phyloP scores from a whole-genome alignment of 257 asterid genomes.

The Craterostigma plantagineum region DNA sequence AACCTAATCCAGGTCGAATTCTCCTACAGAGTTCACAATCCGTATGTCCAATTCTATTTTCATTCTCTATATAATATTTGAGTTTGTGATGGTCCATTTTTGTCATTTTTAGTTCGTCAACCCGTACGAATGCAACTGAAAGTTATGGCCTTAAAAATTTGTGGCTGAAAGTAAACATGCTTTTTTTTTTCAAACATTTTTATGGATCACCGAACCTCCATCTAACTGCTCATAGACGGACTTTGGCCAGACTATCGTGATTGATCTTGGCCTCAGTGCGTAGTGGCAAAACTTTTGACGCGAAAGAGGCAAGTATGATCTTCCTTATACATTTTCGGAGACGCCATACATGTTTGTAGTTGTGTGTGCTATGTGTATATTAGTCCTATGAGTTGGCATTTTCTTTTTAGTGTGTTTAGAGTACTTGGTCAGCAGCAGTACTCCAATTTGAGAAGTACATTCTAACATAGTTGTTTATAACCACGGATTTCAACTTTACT shows the following conservation, averaged over 20 bases:
- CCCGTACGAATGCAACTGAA: no score
- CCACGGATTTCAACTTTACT: conserved; percentile 54
- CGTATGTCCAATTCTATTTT: no score
- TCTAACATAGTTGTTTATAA: no score
- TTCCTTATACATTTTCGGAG: neutral
- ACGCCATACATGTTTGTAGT: neutral
- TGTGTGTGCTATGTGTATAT: neutral
- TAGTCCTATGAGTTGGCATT: neutral
- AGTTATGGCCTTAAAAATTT: no score
- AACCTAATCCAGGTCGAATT: neutral
- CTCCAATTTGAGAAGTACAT: no score
- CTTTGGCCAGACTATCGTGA: conserved; percentile 90
- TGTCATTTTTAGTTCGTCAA: no score
- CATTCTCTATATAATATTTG: no score
- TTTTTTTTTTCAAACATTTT: neutral
- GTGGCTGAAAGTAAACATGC: no score
- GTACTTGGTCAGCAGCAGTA: no score
- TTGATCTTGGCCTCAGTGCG: conserved; percentile 87
- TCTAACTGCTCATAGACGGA: conserved; percentile 44
- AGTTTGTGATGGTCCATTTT: no score
- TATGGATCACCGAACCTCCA: neutral
- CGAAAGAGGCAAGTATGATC: conserved; percentile 50
- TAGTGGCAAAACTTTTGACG: conserved; percentile 46
- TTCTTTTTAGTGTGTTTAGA: neutral
- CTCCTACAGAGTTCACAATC: conserved; percentile 1